Base-by-base conservation (phyloP, 441 rosid genomes). In the Arabidopsis lyrata region DNA sequence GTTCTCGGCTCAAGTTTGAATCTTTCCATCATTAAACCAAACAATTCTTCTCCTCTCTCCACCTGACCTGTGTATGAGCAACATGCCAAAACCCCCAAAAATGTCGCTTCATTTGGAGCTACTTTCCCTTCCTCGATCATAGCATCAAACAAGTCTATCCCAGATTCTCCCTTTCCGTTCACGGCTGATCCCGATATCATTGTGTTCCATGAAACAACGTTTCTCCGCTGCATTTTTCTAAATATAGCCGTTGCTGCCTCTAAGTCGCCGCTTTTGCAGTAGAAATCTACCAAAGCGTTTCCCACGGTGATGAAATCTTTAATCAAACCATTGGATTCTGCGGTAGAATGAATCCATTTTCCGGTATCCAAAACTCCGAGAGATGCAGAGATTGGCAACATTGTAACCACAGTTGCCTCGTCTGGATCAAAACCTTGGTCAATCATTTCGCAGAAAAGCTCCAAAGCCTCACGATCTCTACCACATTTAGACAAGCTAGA, bases 181-280 rank as follows among this genome's bases (percentile, higher is more conserved):
- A 81, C 82, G 3, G 97, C 97, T 72, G 84, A 69, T 41, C 97
- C 94, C 0, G 91, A 83, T 38, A 87, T 86, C 86, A 93, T 83
- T 13, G 83, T 66, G 70, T 91, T 93, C 96, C 96, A 91, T 0
- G 95, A 85, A 66, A 86, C 80, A 47, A 84, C 82, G 44, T 81
- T 84, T 80, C 82, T 91, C 63, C n/a, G 18, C 39, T 80, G 80
- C 85, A 91, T 90, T 18, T 80, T 55, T 18, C 57, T 76, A 56
- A 93, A 91, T 48, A 85, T 15, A 29, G 10, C 29, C 36, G 53
- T 72, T 10, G 97, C 88, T 42, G 81, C 66, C 49, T 87, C 95
- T 74, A 87, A 41, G 71, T 80, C 82, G 24, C 97, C 98, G 35
- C 81, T 82, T 73, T 91, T 93, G 72, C 89, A 81, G 69, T 89